Conservation (phyloP, 345 rosid genomes). For the Euphorbia tirucalli region DNA sequence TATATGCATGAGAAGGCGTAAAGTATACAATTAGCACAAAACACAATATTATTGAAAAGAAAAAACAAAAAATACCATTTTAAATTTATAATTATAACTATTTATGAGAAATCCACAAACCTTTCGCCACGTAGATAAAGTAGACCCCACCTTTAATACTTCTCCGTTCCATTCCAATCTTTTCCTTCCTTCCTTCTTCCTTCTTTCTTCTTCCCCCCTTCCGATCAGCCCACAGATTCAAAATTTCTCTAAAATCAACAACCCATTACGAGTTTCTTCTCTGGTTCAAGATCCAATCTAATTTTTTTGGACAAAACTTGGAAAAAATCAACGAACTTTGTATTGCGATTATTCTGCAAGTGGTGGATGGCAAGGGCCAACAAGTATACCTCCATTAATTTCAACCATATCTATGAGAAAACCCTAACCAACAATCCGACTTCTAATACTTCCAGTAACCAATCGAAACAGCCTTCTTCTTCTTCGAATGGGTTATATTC, state of each 20-base stretch:
- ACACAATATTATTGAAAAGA: no score
- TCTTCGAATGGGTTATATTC: constrained; percentile 38
- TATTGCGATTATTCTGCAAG: background rate
- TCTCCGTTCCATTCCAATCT: background rate
- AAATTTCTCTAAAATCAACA: background rate
- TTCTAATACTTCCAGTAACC: background rate
- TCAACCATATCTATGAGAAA: constrained; percentile 67
- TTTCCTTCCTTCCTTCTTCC: no score
- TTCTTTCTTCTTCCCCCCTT: background rate
- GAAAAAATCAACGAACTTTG: no score
- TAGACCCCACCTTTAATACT: background rate
- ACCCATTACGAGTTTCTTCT: background rate
- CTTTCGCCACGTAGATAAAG: background rate
- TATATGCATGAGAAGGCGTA: no score
- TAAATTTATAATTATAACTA: no score
- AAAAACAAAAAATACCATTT: no score
- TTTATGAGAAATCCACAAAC: background rate
- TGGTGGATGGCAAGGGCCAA: constrained; percentile 84
- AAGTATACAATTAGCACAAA: no score
- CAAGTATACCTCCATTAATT: constrained; percentile 70
- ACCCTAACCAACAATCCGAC: constrained; percentile 26
- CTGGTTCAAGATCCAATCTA: background rate
- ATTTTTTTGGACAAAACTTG: background rate
- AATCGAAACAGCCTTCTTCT: constrained; percentile 27
- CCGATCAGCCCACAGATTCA: background rate